phyloP scores from a whole-genome alignment of 495 filamentous ascomycete species.

The Parachaetomium inaequale region DNA sequence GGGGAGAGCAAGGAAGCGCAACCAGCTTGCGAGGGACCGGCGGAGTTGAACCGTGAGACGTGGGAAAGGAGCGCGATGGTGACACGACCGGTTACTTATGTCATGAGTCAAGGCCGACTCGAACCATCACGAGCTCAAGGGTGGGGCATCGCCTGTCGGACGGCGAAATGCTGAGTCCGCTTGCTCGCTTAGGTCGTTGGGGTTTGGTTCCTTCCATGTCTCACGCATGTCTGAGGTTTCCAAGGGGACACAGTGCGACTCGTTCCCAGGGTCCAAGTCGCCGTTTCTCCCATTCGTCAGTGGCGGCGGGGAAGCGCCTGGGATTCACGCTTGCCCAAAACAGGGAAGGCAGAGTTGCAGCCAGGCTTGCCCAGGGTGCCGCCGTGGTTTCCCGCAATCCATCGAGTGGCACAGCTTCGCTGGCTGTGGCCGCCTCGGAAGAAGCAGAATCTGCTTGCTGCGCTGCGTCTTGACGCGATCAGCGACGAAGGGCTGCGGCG shows the following conservation, averaged over 20 bases:
- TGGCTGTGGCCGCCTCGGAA: neutral
- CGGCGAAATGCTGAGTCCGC: neutral
- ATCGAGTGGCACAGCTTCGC: neutral
- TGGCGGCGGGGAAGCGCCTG: conserved; percentile 2
- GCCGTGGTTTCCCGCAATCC: neutral
- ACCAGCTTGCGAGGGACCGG: neutral
- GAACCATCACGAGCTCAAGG: neutral
- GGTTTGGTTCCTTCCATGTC: neutral
- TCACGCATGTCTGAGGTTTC: neutral
- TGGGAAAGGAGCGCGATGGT: neutral
- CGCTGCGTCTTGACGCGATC: neutral
- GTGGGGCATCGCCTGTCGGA: neutral
- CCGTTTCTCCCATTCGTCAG: neutral
- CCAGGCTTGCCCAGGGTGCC: neutral
- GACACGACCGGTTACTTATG: neutral
- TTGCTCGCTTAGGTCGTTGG: neutral
- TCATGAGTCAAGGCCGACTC: neutral
- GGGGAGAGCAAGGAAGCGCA: neutral
- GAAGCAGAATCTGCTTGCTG: neutral
- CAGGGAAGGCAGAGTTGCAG: conserved; percentile 5
- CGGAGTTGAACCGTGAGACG: neutral
- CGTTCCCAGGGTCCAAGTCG: neutral
- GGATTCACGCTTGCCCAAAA: conserved; percentile 11
- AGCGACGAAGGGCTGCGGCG: neutral
- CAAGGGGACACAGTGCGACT: neutral